Evolutionary conservation across 176 grass and related monocot genomes (phyloP).

Genomic region (Urochloa ruziziensis): DNA sequence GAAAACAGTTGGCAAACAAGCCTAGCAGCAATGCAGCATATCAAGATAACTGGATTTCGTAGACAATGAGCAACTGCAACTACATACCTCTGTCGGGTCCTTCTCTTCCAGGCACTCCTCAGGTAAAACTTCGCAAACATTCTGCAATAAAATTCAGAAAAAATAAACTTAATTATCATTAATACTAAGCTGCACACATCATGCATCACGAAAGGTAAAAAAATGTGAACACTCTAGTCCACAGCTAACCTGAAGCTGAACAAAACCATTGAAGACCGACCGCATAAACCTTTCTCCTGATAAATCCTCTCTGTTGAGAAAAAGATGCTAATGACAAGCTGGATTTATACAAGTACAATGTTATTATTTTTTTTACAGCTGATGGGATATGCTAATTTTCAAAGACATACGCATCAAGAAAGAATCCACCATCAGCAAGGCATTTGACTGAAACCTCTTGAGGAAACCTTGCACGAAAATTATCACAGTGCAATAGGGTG

Average conservation of each 20-base stretch:
- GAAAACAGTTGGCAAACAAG: background rate
- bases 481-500: conserved; percentile 68
- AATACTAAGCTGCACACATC: background rate
- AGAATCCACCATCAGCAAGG: conserved; percentile 82
- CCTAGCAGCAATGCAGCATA: background rate
- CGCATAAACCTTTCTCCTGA: conserved; percentile 56
- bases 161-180: background rate
- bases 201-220: background rate
- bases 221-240: background rate
- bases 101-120: conserved; percentile 48
- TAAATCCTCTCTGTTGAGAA: conserved; percentile 52
- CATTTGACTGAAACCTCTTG: conserved; percentile 53
- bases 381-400: background rate
- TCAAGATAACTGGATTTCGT: background rate
- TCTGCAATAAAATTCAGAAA: conserved; percentile 26
- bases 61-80: background rate
- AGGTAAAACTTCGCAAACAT: conserved; percentile 48
- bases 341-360: background rate
- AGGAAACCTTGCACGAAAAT: conserved; percentile 51
- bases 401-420: conserved; percentile 58
- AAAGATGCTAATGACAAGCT: background rate
- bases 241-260: conserved; percentile 71
- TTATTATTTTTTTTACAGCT: too few relatives aligned
- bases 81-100: conserved; percentile 22
- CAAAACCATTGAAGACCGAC: conserved; percentile 36